Percentiles rank a stretch among this genome's conserved stretches.
Evolutionary conservation across 768 basidiomycete genomes (phyloP).

Genomic region (Kwoniella dendrophila): DNA sequence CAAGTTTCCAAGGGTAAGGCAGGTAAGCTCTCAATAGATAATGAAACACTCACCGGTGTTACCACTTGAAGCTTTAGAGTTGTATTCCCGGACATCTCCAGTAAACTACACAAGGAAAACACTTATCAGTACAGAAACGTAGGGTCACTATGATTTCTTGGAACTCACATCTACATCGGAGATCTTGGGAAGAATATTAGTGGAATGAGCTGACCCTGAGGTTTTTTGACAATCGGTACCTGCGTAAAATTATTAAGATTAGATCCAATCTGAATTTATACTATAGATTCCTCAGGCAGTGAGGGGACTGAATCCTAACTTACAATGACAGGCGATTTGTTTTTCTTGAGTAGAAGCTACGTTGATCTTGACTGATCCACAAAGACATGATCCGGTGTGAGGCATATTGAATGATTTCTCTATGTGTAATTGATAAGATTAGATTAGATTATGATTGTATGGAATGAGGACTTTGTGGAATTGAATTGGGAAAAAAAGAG

Average conservation of each 20-base stretch:
- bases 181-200: slow-evolving; percentile 35
- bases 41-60: slow-evolving; percentile 37
- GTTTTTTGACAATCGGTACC: slow-evolving; percentile 38
- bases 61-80: slow-evolving; percentile 35
- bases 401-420: slow-evolving; percentile 7
- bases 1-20: background rate
- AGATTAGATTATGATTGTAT: background rate
- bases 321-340: slow-evolving; percentile 44
- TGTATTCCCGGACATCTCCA: slow-evolving; percentile 34
- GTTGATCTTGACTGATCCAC: slow-evolving; percentile 26
- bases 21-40: background rate
- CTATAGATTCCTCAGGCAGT: background rate
- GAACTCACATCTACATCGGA: slow-evolving; percentile 30
- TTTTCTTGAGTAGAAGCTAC: slow-evolving; percentile 28
- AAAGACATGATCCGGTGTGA: slow-evolving; percentile 41
- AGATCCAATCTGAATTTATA: background rate
- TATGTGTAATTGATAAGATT: slow-evolving; percentile 10
- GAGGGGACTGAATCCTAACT: background rate
- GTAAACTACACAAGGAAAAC: slow-evolving; percentile 17
- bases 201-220: slow-evolving; percentile 35
- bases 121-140: background rate
- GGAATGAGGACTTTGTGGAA: slow-evolving; percentile 9
- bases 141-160: background rate
- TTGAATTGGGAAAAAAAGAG: background rate
- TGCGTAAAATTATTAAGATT: slow-evolving; percentile 2